A percentile compares a stretch with the other conserved stretches of the same genome.
These are phyloP conservation scores for Fusarium drepaniforme DNA, from an alignment of 2,329 filamentous ascomycete genomes.

Conservation along the genomic window DNA sequence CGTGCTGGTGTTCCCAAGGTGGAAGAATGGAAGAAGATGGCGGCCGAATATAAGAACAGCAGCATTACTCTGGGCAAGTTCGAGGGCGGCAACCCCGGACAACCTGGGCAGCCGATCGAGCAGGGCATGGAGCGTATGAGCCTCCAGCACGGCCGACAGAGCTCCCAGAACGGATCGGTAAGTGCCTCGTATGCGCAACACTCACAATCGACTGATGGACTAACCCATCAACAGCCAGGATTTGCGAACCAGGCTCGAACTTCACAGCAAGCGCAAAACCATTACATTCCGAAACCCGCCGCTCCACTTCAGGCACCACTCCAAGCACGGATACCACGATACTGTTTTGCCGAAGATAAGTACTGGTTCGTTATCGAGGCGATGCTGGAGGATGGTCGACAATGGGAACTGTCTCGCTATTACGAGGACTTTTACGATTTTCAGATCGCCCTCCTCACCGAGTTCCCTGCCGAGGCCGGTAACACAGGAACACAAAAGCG, in stretches of 20 bases:
- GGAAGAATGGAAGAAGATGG: constrained; percentile 99
- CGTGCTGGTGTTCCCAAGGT: constrained; percentile 93
- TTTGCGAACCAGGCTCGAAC: constrained; percentile 40
- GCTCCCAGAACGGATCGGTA: constrained; percentile 46
- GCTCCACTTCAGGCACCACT: constrained; percentile 79
- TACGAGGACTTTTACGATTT: constrained; percentile 99
- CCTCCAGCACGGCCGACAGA: constrained; percentile 58
- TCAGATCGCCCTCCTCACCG: constrained; percentile 93
- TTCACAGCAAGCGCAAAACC: constrained; percentile 50
- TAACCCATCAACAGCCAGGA: constrained; percentile 38
- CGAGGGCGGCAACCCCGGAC: constrained; percentile 65
- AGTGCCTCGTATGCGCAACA: constrained; percentile 14
- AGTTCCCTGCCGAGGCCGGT: constrained; percentile 92
- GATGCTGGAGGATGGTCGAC: constrained; percentile 87
- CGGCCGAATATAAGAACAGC: constrained; percentile 98
- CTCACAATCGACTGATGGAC: not conserved
- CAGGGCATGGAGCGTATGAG: constrained; percentile 85
- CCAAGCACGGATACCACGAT: constrained; percentile 87
- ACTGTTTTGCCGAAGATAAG: constrained; percentile 96
- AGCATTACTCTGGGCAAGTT: constrained; percentile 97
- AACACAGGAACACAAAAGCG: constrained; percentile 84
- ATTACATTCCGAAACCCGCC: constrained; percentile 54
- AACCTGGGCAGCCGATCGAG: constrained; percentile 66
- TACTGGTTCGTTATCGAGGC: constrained; percentile 99
- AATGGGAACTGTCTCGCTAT: constrained; percentile 93